Percentiles rank a stretch among this genome's conserved stretches.
These are phyloP conservation scores for Monilinia laxa DNA, from an alignment of 2,329 filamentous ascomycete genomes.

Conservation along the genomic window DNA sequence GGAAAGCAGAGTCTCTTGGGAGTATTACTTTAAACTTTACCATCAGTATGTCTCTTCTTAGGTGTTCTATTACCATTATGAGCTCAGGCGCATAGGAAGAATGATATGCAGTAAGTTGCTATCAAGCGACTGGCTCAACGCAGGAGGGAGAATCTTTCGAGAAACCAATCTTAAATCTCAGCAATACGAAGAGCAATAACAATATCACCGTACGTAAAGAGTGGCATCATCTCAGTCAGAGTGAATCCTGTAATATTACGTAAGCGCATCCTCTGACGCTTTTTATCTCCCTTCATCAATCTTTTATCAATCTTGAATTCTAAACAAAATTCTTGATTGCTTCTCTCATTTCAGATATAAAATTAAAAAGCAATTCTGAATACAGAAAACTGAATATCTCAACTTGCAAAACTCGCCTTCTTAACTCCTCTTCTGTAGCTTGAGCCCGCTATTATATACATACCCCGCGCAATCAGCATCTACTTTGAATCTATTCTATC, in stretches of 20 bases:
- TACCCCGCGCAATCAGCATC: neutral
- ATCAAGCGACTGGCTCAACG: neutral
- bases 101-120: neutral
- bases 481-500: neutral
- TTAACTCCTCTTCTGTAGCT: too few species aligned
- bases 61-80: too few species aligned
- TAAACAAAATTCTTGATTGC: neutral
- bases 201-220: too few species aligned
- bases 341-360: too few species aligned
- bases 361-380: too few species aligned
- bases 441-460: neutral
- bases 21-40: too few species aligned
- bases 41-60: too few species aligned
- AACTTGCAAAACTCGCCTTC: neutral
- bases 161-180: neutral
- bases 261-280: conserved; percentile 6
- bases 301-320: neutral
- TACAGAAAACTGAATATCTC: neutral
- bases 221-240: conserved; percentile 2
- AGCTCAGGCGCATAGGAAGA: neutral
- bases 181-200: neutral
- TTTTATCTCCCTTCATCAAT: neutral
- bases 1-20: neutral
- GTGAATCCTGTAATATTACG: conserved; percentile 4
- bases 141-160: neutral